Evolutionary conservation across 306 rosid species (phyloP).

Genomic region (Casuarina equisetifolia): DNA sequence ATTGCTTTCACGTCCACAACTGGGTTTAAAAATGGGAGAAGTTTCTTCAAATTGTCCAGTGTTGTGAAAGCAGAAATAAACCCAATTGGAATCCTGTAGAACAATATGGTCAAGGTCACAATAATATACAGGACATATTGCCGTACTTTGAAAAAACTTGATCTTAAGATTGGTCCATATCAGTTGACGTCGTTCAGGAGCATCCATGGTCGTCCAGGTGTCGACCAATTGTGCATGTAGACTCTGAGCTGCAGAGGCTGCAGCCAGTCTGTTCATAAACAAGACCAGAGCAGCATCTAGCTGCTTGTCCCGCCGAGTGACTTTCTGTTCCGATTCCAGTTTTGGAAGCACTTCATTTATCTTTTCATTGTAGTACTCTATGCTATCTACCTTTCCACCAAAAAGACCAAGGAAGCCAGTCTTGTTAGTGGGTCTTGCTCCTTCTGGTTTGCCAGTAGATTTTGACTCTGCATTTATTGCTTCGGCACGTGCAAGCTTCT

Average conservation of each 20-base stretch:
- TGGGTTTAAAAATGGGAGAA: conserved; percentile 48
- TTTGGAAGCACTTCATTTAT: conserved; percentile 47
- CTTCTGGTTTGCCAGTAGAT: conserved; percentile 17
- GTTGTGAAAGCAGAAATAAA: conserved; percentile 69
- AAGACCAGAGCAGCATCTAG: conserved; percentile 70
- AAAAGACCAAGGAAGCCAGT: conserved; percentile 76
- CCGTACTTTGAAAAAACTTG: too few relatives aligned
- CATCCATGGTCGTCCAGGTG: conserved; percentile 61
- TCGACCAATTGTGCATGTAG: conserved; percentile 76
- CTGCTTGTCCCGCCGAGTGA: conserved; percentile 83
- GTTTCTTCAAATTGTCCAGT: conserved; percentile 56
- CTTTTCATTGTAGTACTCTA: conserved; percentile 62
- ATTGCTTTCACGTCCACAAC: too few relatives aligned
- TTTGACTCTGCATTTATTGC: conserved; percentile 57
- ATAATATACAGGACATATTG: too few relatives aligned
- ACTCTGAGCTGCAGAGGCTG: conserved; percentile 90
- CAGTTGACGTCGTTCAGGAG: conserved; percentile 76
- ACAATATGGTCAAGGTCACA: too few relatives aligned
- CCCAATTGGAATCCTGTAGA: too few relatives aligned
- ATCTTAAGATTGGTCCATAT: too few relatives aligned
- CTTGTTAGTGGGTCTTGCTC: conserved; percentile 62
- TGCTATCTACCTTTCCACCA: conserved; percentile 83
- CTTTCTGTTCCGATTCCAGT: conserved; percentile 23
- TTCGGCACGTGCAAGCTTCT: conserved; percentile 74
- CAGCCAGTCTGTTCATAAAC: conserved; percentile 62